Conservation (phyloP, 768 basidiomycete species). For the Hemileccinum impolitum region DNA sequence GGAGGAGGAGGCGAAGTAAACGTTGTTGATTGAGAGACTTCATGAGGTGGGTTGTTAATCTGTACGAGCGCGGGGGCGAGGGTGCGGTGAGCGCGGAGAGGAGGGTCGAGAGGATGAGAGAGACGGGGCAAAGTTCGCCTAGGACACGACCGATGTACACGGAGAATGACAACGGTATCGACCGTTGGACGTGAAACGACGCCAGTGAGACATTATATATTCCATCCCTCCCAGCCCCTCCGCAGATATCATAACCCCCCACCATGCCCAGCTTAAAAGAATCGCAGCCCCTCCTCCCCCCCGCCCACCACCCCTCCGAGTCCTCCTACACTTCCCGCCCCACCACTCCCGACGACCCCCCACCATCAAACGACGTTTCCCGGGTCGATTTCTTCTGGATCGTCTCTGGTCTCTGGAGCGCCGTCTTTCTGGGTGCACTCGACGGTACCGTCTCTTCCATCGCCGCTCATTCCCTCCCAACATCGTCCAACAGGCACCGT, state of each 20-base stretch:
- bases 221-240: conserved; percentile 5
- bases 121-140: conserved; percentile 7
- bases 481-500: conserved; percentile 54
- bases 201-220: conserved; percentile 22
- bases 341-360: conserved; percentile 25
- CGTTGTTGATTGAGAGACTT: too few species aligned
- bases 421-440: conserved; percentile 79
- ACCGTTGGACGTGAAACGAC: conserved; percentile 17
- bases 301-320: conserved; percentile 17
- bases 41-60: too few species aligned
- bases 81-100: conserved; percentile 11
- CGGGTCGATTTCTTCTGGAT: conserved; percentile 63
- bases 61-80: background rate
- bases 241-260: background rate
- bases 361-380: conserved; percentile 43
- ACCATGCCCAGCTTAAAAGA: conserved; percentile 38
- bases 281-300: conserved; percentile 54
- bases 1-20: too few species aligned
- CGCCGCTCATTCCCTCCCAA: background rate
- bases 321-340: conserved; percentile 46
- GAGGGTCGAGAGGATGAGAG: too few species aligned
- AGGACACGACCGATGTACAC: conserved; percentile 25
- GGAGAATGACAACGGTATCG: conserved; percentile 36
- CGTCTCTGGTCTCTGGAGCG: conserved; percentile 75
- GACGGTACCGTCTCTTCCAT: conserved; percentile 51